Evolutionary conservation across 176 grass and related monocot genomes (phyloP), one percentile per base, ranked within the genome.

Genomic region (Oryza meyeriana): DNA sequence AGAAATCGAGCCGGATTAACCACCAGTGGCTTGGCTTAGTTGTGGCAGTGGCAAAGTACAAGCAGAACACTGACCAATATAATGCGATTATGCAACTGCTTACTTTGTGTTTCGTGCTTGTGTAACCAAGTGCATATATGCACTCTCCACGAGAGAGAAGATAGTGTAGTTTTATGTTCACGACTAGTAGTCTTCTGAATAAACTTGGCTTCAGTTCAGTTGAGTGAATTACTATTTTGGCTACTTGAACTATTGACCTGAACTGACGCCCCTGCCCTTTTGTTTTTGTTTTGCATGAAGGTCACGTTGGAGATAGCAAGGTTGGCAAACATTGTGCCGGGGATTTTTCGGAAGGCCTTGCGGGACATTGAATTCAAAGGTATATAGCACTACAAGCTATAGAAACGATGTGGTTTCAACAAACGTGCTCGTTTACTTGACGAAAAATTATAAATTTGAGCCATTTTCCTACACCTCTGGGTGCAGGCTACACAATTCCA

Each of bases 261-360:
- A 80, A 64, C 45, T 80, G 71, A 83, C 45, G 12, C 2, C 1
- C n/a, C 66, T 12, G 4, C 12, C 50, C 18, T 72, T 0, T 8
- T 11, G 35, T 30, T 84, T 62, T 87, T 13, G 35, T 25, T 84
- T n/a, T 48, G 34, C 38, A 66, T 85, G 69, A 85, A 97, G 91
- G 94, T 93, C 26, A 80, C 73, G 24, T 72, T 83, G 48, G 94
- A 97, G 83, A 76, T 86, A 69, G 86, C 83, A 50, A 73, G 94
- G 63, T n/a, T 97, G 66, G 89, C 94, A 31, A 97, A 97, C 59
- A 97, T 97, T 29, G 94, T 89, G 12, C 94, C 94, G 0, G 91
- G 81, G 24, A 88, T 97, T 34, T 97, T 97, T 72, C 90, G 94
- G 35, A 97, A 91, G 80, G 84, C 89, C 9, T 76, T 93, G 79